Conservation (phyloP, 805 yeast genomes). For the Yamadazyma laniorum region DNA sequence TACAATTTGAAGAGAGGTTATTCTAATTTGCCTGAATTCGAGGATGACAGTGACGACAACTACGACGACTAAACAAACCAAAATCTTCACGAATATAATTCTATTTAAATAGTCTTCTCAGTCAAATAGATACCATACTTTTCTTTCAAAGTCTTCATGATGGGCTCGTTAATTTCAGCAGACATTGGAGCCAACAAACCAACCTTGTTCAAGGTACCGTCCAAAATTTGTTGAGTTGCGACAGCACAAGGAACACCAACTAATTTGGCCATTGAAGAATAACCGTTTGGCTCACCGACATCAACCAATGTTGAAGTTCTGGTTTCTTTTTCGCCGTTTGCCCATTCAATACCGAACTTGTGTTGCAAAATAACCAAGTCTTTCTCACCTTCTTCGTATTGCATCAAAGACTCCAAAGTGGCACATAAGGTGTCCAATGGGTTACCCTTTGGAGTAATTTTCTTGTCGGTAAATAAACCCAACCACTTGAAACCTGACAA, state of each 20-base stretch:
- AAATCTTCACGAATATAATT: too few relatives aligned
- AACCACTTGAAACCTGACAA: constrained; percentile 90
- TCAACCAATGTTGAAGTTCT: constrained; percentile 96
- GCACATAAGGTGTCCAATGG: constrained; percentile 97
- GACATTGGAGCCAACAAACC: constrained; percentile 94
- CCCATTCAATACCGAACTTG: constrained; percentile 96
- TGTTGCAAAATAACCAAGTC: constrained; percentile 95
- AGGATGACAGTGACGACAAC: constrained; percentile 21
- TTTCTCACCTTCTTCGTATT: constrained; percentile 92
- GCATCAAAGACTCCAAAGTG: constrained; percentile 92
- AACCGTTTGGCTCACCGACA: constrained; percentile 83
- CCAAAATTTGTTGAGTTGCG: constrained; percentile 81
- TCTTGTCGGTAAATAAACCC: constrained; percentile 78
- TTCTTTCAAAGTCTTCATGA: constrained; percentile 88
- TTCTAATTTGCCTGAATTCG: constrained; percentile 29
- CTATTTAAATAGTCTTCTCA: constrained; percentile 67
- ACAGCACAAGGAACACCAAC: constrained; percentile 99
- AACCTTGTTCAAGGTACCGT: constrained; percentile 67
- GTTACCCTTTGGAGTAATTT: constrained; percentile 85
- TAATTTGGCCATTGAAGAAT: constrained; percentile 97
- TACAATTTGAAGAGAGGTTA: constrained; percentile 32
- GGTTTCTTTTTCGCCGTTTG: constrained; percentile 84
- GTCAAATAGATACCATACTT: constrained; percentile 82
- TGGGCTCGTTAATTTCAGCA: constrained; percentile 85
- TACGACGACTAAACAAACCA: constrained; percentile 10